Percentiles rank a stretch among this genome's conserved stretches.
phyloP scores from a whole-genome alignment of 164 flowering plant species.

The Kingdonia uniflora region DNA sequence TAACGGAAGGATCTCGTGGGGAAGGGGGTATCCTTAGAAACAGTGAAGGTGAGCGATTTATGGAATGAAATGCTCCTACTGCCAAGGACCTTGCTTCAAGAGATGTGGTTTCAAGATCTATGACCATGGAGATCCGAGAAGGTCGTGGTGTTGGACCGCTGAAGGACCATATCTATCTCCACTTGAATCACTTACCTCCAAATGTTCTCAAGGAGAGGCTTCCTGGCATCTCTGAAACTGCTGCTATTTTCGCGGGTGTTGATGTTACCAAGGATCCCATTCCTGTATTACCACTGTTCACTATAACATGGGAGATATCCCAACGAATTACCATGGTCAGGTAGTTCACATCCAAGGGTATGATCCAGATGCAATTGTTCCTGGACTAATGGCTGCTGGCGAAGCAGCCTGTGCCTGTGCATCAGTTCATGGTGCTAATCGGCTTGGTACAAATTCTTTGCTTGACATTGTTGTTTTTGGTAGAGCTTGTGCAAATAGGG shows the following conservation, averaged over 20 bases:
- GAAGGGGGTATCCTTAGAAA: too few species aligned
- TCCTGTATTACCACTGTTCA: slow-evolving; percentile 97
- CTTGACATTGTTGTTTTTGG: too few species aligned
- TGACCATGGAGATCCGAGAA: too few species aligned
- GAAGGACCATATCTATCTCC: slow-evolving; percentile 28
- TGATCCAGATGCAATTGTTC: slow-evolving; percentile 78
- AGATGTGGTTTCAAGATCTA: slow-evolving; percentile 97
- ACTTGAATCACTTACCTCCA: too few species aligned
- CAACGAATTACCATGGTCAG: slow-evolving; percentile 95
- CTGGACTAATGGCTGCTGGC: slow-evolving; percentile 98
- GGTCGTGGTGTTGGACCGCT: slow-evolving; percentile 78
- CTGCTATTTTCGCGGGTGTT: slow-evolving; percentile 97
- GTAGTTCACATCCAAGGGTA: slow-evolving; percentile 66
- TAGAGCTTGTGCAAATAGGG: slow-evolving; percentile 94
- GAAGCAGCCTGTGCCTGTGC: slow-evolving; percentile 99
- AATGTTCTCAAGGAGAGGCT: too few species aligned
- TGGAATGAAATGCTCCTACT: too few species aligned
- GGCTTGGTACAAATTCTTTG: too few species aligned
- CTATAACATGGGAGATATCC: slow-evolving; percentile 97
- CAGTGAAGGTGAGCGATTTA: too few species aligned
- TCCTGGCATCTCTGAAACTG: slow-evolving; percentile 98
- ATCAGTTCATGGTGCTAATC: slow-evolving; percentile 97
- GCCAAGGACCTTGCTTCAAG: too few species aligned
- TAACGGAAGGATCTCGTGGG: too few species aligned
- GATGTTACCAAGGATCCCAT: slow-evolving; percentile 98